These are phyloP conservation scores for Coemansia sp. DNA, from an alignment of 192 early-diverging fungal species.

Conservation along the genomic window DNA sequence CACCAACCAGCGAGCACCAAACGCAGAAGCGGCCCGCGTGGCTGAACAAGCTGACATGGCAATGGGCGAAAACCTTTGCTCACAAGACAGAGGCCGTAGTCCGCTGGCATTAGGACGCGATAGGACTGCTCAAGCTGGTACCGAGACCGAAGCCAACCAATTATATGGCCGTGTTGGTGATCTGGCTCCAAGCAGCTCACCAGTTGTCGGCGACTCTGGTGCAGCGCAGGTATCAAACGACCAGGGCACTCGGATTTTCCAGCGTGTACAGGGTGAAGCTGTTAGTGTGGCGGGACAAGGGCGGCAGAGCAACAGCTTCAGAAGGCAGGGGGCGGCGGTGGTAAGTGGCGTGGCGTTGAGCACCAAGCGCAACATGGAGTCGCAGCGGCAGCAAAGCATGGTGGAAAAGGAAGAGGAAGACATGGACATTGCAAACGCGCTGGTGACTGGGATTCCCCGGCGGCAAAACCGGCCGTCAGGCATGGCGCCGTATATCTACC, in stretches of 20 bases:
- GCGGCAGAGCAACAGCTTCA: background rate
- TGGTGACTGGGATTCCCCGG: conserved; percentile 46
- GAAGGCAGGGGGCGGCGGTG: background rate
- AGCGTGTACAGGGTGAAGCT: background rate
- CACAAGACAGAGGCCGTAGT: background rate
- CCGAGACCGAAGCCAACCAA: background rate
- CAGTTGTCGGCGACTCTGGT: background rate
- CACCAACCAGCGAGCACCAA: conserved; percentile 7
- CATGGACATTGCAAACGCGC: conserved; percentile 38
- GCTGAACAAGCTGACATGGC: background rate
- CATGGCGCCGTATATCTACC: conserved; percentile 42
- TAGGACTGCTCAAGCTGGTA: background rate
- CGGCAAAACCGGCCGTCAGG: conserved; percentile 39
- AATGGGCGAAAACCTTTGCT: background rate
- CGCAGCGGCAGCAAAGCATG: conserved; percentile 55
- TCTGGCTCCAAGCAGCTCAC: background rate
- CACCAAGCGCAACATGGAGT: conserved; percentile 55
- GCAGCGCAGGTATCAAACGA: background rate
- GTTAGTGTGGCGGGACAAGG: background rate
- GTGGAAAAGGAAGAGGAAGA: conserved; percentile 49
- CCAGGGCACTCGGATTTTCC: background rate
- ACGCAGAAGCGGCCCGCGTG: background rate
- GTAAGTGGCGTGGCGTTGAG: conserved; percentile 17
- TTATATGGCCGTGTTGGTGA: background rate
- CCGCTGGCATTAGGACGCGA: background rate